Evolutionary conservation across 192 early-diverging fungal genomes (phyloP), one percentile per base, ranked within the genome.

Genomic region (Glomus cerebriforme): DNA sequence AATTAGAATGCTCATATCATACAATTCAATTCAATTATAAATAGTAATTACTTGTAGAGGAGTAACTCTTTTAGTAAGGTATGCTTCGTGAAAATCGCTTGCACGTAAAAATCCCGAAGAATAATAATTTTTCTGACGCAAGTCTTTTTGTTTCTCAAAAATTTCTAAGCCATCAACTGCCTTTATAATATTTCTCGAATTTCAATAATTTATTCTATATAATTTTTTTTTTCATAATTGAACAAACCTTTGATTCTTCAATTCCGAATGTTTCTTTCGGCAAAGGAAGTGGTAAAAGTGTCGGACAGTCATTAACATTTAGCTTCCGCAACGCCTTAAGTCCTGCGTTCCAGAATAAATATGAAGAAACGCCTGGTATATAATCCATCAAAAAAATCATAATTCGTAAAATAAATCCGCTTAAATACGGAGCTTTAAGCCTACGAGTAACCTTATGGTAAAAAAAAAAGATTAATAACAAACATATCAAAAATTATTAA

Each of bases 261-360:
- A 76, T 29, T 17, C 74, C 60, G 27, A 76, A 76, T 13, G 34
- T 7, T 76, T 76, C 74, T 43, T 76, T 76, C 45, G 74, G 74
- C 7, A 76, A 31, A 63, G 74, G 74, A 12, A 76, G 24, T 63
- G 74, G 74, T 7, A 43, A 47, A n/a, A n/a, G 1, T 17, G 74
- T 76, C 1, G 24, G 24, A 4, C n/a, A 13, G 22, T 62, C 74
- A n/a, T 62, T 17, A 58, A 43, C 45, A 1, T 8, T 45, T 26
- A 24, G 10, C 7, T 37, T 76, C 35, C 74, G 32, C 37, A 76
- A 76, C 7, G 31, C 17, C 7, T 7, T 29, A n/a, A 62, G 15
- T 6, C 60, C 59, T 3, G 37, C 8, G 15, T 39, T 63, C 35
- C 22, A 37, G 7, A 76, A 76, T n/a, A 76, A 43, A 13, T 22